These are phyloP conservation scores for Epichloe sylvatica DNA, from an alignment of 2,329 filamentous ascomycete genomes.

Conservation along the genomic window DNA sequence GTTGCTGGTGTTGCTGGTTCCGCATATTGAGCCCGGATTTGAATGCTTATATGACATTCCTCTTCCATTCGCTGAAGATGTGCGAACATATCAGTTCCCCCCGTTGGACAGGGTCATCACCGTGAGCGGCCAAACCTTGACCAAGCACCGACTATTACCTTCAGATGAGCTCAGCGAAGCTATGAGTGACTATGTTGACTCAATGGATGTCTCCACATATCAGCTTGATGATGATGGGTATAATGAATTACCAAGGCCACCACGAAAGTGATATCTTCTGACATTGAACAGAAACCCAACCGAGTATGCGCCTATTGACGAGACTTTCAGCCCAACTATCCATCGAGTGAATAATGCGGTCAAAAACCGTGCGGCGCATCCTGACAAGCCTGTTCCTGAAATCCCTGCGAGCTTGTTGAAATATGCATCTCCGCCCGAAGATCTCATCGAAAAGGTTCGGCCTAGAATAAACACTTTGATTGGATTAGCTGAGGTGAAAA, in stretches of 20 bases:
- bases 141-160: constrained; percentile 73
- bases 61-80: constrained; percentile 83
- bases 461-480: constrained; percentile 50
- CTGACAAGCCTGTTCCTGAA: constrained; percentile 48
- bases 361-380: constrained; percentile 64
- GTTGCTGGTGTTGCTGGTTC: constrained; percentile 61
- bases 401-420: constrained; percentile 52
- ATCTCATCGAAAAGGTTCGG: constrained; percentile 45
- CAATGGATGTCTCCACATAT: constrained; percentile 70
- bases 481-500: constrained; percentile 65
- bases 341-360: constrained; percentile 82
- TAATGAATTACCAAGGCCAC: constrained; percentile 10
- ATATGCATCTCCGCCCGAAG: constrained; percentile 58
- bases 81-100: constrained; percentile 86
- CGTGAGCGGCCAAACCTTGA: constrained; percentile 66
- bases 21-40: constrained; percentile 61
- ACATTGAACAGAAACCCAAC: constrained; percentile 22
- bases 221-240: constrained; percentile 64
- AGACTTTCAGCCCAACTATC: constrained; percentile 72
- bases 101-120: constrained; percentile 79
- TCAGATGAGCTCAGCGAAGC: constrained; percentile 57
- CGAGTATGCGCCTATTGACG: constrained; percentile 67
- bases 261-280: not conserved
- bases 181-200: constrained; percentile 86
- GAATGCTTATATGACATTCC: constrained; percentile 85